phyloP scores from a whole-genome alignment of 306 rosid genomes.

The Abrus pulchellus region DNA sequence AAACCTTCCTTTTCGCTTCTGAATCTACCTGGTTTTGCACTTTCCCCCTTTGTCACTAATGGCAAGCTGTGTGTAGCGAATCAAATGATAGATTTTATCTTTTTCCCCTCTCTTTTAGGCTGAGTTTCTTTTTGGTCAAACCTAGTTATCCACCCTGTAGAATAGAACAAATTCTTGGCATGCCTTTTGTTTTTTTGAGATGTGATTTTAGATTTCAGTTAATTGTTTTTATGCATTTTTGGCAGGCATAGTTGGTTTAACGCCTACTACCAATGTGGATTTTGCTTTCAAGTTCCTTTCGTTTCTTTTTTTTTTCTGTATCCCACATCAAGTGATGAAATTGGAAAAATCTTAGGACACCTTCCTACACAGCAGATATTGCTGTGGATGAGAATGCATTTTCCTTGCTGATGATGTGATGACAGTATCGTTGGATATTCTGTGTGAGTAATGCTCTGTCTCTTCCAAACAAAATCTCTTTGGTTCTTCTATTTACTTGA shows the following conservation, averaged over 20 bases:
- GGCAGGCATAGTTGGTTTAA: neutral
- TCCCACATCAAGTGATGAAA: constrained; percentile 48
- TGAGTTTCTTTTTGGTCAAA: too few relatives aligned
- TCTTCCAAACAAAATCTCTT: too few relatives aligned
- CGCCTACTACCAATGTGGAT: neutral
- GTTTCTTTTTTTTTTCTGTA: neutral
- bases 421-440: neutral
- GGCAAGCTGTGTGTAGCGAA: neutral
- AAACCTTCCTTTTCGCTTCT: constrained; percentile 37
- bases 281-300: neutral
- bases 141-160: neutral
- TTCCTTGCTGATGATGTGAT: constrained; percentile 50
- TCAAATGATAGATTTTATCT: too few relatives aligned
- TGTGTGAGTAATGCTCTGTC: too few relatives aligned
- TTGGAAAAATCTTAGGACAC: constrained; percentile 61
- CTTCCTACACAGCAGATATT: constrained; percentile 48
- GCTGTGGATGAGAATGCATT: constrained; percentile 54
- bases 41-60: neutral
- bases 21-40: constrained; percentile 42
- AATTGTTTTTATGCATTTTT: neutral
- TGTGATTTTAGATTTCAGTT: neutral
- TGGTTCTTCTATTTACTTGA: too few relatives aligned
- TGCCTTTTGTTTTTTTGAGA: neutral
- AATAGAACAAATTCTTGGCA: neutral
- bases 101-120: too few relatives aligned